Evolutionary conservation across 208 protist genomes (phyloP), one percentile per base, ranked within the genome.

Genomic region (Novymonas esmeraldas): DNA sequence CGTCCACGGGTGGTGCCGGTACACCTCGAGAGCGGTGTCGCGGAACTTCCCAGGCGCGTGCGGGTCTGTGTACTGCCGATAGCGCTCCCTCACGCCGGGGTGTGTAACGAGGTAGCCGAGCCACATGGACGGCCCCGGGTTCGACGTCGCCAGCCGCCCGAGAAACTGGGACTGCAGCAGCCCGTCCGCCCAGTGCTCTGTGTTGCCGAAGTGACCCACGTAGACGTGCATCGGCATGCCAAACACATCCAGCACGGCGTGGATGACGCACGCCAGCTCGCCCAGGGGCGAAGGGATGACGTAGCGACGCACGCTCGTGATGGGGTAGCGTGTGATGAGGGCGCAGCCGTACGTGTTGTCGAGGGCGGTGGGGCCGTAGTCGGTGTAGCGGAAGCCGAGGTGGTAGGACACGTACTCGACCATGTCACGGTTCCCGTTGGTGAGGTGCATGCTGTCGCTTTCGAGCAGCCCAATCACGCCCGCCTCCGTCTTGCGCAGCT

Each of bases 341-440:
- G 83, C 84, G 73, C 88, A 94, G 45, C 88, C 88, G 75, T 87
- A 92, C 1, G 85, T 94, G 74, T 90, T 90, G 76, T 94, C 88
- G 14, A 94, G 69, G 9, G 69, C 73, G 0, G 88, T 91, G 0
- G 85, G 85, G 33, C 84, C 88, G 76, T 92, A 91, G 76, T 90
- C 83, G 6, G 83, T 91, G 67, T 92, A 91, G 20, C 54, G 70
- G 62, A 82, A 94, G 44, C 88, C 88, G 2, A 89, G 67, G 70
- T 85, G 73, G 74, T 94, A 94, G 18, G 82, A 76, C 20, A 94
- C 49, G 46, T 91, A 90, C 50, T 94, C 83, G n/a, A 81, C 79
- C 55, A 94, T 69, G 50, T 92, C 88, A 28, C 85, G 80, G 52
- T 92, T 89, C 68, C 85, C 85, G 59, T 89, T 92, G 7, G 66